phyloP scores from a whole-genome alignment of 2,329 filamentous ascomycete species.

The Penicillium nordicum region DNA sequence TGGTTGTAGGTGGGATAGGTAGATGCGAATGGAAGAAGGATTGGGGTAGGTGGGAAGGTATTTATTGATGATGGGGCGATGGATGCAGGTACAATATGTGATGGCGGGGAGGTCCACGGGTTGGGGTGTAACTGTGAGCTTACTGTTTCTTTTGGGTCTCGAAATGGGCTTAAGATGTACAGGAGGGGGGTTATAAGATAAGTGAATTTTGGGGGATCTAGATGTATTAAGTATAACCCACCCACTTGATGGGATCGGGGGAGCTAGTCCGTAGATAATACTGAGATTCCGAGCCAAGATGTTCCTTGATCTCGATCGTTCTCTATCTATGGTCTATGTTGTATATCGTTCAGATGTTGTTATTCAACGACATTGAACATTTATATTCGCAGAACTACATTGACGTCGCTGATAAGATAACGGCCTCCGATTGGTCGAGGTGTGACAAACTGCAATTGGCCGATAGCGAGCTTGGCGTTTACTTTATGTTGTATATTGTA shows the following conservation, averaged over 20 bases:
- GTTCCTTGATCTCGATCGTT: background rate
- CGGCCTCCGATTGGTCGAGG: constrained; percentile 20
- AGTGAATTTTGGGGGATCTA: constrained; percentile 1
- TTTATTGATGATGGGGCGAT: background rate
- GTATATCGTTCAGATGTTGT: background rate
- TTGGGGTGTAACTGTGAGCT: background rate
- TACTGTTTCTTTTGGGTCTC: background rate
- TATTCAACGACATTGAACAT: background rate
- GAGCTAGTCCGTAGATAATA: background rate
- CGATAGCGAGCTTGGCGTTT: constrained; percentile 26
- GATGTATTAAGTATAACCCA: background rate
- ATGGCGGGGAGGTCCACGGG: background rate
- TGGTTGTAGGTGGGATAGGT: background rate
- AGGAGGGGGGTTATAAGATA: background rate
- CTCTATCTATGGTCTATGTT: constrained; percentile 1
- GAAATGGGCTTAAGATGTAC: background rate
- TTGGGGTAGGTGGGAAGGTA: background rate
- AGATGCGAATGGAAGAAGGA: background rate
- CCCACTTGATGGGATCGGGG: background rate
- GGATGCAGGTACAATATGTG: background rate
- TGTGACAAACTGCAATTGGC: constrained; percentile 23
- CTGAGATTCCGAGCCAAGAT: background rate
- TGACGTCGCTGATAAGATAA: constrained; percentile 33
- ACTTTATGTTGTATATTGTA: background rate
- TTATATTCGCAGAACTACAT: background rate